A percentile compares a stretch with the other conserved stretches of the same genome.
Conservation (phyloP, 306 rosid genomes). For the Lablab purpureus region DNA sequence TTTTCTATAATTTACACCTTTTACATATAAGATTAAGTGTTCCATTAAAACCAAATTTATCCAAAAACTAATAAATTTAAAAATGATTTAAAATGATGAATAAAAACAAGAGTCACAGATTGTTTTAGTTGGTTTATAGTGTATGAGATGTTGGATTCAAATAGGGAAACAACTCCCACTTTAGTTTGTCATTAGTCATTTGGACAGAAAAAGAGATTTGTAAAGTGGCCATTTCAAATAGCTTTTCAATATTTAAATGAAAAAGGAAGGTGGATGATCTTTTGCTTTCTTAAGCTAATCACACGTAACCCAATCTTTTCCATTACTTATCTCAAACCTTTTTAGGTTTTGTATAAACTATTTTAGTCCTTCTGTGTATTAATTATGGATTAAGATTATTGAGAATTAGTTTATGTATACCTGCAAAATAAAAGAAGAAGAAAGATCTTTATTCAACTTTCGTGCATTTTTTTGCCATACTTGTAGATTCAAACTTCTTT, state of each 20-base stretch:
- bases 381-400: no score
- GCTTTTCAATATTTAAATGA: conserved; percentile 33
- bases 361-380: no score
- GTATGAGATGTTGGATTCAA: conserved; percentile 32
- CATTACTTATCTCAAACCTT: conserved; percentile 28
- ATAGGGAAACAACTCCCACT: conserved; percentile 36
- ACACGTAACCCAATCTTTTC: conserved; percentile 27
- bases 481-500: conserved; percentile 5
- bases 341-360: no score
- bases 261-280: conserved; percentile 28
- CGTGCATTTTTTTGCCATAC: neutral
- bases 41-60: no score
- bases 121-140: neutral
- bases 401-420: no score
- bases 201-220: neutral
- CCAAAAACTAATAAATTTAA: no score
- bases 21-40: no score
- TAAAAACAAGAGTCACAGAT: neutral
- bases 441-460: neutral
- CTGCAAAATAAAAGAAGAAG: no score
- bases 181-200: conserved; percentile 2
- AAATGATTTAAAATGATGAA: no score
- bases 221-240: conserved; percentile 11
- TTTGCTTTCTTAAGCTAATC: conserved; percentile 36
- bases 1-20: no score